A percentile compares a stretch with the other conserved stretches of the same genome.
Evolutionary conservation across 768 basidiomycete species (phyloP).

Genomic region (Leccinum uliginosum): DNA sequence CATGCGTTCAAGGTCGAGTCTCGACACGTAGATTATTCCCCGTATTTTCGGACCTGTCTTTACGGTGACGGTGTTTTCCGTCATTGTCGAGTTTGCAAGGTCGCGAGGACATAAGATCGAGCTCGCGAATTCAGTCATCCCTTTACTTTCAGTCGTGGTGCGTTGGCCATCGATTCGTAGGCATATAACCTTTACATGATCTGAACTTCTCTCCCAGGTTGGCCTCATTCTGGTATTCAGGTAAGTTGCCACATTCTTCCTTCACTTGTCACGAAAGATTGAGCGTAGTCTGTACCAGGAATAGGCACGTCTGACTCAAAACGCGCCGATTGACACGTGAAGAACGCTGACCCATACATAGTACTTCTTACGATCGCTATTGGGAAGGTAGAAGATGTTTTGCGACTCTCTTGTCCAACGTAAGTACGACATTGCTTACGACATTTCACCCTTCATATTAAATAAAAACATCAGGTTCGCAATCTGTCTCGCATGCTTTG

Average conservation of each 20-base stretch:
- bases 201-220: conserved; percentile 43
- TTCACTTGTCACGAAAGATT: not conserved
- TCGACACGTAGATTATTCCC: conserved; percentile 50
- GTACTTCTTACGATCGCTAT: conserved; percentile 82
- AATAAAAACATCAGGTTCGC: conserved; percentile 41
- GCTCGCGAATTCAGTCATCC: conserved; percentile 81
- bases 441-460: not conserved
- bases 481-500: conserved; percentile 77
- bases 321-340: not conserved
- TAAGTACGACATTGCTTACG: conserved; percentile 22
- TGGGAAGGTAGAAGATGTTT: conserved; percentile 90
- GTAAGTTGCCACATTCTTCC: conserved; percentile 33
- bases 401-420: conserved; percentile 62
- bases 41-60: conserved; percentile 78
- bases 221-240: conserved; percentile 87
- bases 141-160: conserved; percentile 86
- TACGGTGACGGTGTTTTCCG: conserved; percentile 76
- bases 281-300: conserved; percentile 37
- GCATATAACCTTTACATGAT: not conserved
- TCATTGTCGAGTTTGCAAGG: conserved; percentile 54
- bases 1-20: conserved; percentile 4
- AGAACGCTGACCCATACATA: conserved; percentile 24
- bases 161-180: conserved; percentile 25
- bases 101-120: conserved; percentile 54
- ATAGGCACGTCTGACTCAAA: conserved; percentile 45